A percentile compares a stretch with the other conserved stretches of the same genome.
Conservation (phyloP, 208 protist species). For the Trypanosoma congolense region DNA sequence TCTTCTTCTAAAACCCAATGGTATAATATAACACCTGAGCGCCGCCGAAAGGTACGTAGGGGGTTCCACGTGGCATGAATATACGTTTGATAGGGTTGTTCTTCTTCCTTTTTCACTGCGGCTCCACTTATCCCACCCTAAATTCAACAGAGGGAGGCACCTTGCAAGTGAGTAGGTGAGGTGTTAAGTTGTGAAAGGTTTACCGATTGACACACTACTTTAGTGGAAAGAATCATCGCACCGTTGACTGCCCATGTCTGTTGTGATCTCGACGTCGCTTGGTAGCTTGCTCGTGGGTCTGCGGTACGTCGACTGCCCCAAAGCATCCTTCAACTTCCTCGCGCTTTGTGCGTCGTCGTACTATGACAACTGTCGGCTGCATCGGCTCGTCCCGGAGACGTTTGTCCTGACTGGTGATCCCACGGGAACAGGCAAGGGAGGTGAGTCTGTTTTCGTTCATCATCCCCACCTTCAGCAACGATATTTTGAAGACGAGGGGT, state of each 20-base stretch:
- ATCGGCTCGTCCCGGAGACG: conserved; percentile 89
- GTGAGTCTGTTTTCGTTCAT: conserved; percentile 88
- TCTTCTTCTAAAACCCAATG: too few relatives aligned
- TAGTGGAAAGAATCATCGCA: too few relatives aligned
- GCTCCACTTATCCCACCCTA: too few relatives aligned
- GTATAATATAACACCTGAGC: too few relatives aligned
- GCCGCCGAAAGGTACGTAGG: too few relatives aligned
- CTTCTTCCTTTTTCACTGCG: too few relatives aligned
- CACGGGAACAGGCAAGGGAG: conserved; percentile 92
- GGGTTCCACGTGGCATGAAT: too few relatives aligned
- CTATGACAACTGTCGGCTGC: conserved; percentile 93
- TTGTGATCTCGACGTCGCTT: conserved; percentile 62
- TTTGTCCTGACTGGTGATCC: conserved; percentile 92
- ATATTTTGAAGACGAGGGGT: conserved; percentile 84
- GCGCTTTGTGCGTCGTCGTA: conserved; percentile 90
- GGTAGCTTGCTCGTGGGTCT: conserved; percentile 72
- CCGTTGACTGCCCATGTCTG: conserved; percentile 66
- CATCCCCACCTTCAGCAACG: conserved; percentile 9
- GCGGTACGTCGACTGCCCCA: conserved; percentile 67
- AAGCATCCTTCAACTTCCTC: conserved; percentile 96
- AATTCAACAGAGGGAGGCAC: too few relatives aligned
- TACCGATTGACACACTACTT: too few relatives aligned
- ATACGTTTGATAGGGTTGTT: too few relatives aligned
- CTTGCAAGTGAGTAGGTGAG: too few relatives aligned
- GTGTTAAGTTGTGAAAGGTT: too few relatives aligned